Conservation (phyloP, 2,329 filamentous ascomycete species). For the Clonostachys solani region DNA sequence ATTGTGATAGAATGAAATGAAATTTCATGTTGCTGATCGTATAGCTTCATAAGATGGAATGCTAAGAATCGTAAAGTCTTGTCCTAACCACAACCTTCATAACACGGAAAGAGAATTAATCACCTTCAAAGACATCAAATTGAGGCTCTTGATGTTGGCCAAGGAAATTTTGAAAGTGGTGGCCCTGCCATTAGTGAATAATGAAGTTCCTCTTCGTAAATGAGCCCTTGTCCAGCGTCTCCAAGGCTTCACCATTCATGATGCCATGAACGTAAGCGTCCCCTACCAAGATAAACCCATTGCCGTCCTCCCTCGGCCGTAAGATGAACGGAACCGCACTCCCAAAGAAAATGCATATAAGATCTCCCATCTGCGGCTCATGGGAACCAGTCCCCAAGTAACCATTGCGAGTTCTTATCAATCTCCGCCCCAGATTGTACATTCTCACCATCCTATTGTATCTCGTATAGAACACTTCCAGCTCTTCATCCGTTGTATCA, state of each 20-base stretch:
- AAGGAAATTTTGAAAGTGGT: too few species aligned
- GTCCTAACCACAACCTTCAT: too few species aligned
- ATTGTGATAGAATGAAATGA: too few species aligned
- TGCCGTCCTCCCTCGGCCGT: not conserved
- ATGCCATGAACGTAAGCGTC: not conserved
- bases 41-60: too few species aligned
- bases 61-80: too few species aligned
- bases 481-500: not conserved
- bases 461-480: not conserved
- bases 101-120: too few species aligned
- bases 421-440: not conserved
- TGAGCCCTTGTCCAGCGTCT: too few species aligned
- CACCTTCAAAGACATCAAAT: too few species aligned
- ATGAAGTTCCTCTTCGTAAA: too few species aligned
- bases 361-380: not conserved
- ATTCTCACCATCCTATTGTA: not conserved
- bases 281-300: not conserved
- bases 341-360: not conserved
- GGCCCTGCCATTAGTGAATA: too few species aligned
- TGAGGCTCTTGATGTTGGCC: too few species aligned
- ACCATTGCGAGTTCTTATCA: not conserved
- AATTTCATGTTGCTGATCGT: too few species aligned
- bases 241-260: not conserved
- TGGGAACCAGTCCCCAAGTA: not conserved
- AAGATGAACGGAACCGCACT: not conserved